A percentile compares a stretch with the other conserved stretches of the same genome.
phyloP scores from a whole-genome alignment of 31 red algal species.

The Porphyra umbilicalis region DNA sequence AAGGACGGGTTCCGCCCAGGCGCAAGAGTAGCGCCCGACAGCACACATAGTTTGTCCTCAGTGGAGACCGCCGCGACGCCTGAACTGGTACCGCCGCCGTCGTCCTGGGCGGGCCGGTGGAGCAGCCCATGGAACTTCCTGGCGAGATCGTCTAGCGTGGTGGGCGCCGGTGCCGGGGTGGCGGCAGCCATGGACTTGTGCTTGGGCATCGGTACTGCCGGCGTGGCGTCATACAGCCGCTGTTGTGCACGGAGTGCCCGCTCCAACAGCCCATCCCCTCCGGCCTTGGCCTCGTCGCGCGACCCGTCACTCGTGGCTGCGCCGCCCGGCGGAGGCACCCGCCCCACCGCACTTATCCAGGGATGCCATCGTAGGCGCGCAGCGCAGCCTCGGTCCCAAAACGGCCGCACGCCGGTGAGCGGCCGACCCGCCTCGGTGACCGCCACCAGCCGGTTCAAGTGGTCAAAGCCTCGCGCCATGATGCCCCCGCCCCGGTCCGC shows the following conservation, averaged over 20 bases:
- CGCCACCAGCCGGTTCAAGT: conserved; percentile 22
- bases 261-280: background rate
- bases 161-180: background rate
- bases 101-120: background rate
- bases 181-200: background rate
- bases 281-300: background rate
- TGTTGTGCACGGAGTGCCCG: background rate
- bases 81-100: too few relatives aligned
- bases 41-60: too few relatives aligned
- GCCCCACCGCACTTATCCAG: background rate
- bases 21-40: background rate
- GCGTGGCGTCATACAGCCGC: background rate
- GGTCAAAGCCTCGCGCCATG: conserved; percentile 38
- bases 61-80: too few relatives aligned
- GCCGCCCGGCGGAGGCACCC: background rate
- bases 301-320: background rate
- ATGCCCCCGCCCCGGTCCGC: conserved; percentile 20
- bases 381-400: conserved; percentile 19
- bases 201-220: background rate
- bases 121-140: background rate
- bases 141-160: background rate
- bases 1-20: background rate
- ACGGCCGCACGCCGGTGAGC: background rate
- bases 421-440: conserved; percentile 5
- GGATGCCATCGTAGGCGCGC: conserved; percentile 10